Conservation (phyloP, 1,139 yeast species). For the Lodderomyces orthopsilosis region DNA sequence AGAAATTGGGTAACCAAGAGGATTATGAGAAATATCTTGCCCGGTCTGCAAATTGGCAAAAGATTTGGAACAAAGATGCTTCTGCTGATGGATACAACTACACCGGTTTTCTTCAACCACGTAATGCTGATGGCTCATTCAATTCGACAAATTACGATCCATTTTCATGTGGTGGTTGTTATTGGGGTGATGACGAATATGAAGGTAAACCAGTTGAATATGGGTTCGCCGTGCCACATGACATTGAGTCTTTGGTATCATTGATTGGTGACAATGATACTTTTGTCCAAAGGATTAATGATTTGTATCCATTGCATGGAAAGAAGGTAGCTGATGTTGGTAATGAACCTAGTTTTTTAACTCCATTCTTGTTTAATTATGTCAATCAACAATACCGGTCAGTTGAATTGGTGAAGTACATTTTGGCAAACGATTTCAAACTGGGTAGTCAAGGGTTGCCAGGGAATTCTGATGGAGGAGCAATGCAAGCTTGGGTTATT, state of each 20-base stretch:
- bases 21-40: conserved; percentile 29
- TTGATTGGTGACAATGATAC: conserved; percentile 27
- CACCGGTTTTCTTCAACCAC: conserved; percentile 35
- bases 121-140: conserved; percentile 28
- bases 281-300: conserved; percentile 30
- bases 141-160: conserved; percentile 24
- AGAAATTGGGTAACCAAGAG: conserved; percentile 23
- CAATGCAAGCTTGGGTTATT: conserved; percentile 40
- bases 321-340: conserved; percentile 29
- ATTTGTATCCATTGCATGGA: conserved; percentile 33
- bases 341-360: conserved; percentile 34
- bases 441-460: conserved; percentile 25
- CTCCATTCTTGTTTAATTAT: conserved; percentile 31
- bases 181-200: conserved; percentile 54
- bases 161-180: conserved; percentile 28
- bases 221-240: conserved; percentile 38
- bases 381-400: conserved; percentile 27
- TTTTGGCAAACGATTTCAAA: conserved; percentile 26
- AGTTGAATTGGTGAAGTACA: conserved; percentile 29
- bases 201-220: conserved; percentile 68
- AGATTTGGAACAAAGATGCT: conserved; percentile 35
- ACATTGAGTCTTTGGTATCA: conserved; percentile 25
- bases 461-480: conserved; percentile 41
- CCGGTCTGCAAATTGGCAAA: conserved; percentile 37
- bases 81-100: conserved; percentile 18